A percentile compares a stretch with the other conserved stretches of the same genome.
Evolutionary conservation across 1,284 basidiomycete species (phyloP).

Genomic region (Irpex sp.): DNA sequence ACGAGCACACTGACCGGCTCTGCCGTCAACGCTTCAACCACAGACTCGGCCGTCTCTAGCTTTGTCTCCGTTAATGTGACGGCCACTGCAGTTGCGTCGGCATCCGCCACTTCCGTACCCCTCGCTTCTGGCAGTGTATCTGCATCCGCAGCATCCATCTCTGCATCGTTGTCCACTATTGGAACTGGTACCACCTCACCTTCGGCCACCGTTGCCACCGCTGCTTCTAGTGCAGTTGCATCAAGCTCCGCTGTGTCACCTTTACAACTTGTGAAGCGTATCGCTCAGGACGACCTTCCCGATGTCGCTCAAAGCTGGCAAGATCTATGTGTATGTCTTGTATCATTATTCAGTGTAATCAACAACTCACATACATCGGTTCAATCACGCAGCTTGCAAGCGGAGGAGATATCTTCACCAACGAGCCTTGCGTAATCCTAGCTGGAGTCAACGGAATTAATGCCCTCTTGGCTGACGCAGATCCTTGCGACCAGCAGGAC

Average conservation of each 20-base stretch:
- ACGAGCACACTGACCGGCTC: conserved; percentile 1
- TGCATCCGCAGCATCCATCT: background rate
- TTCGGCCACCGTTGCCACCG: background rate
- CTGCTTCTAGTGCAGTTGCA: background rate
- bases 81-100: background rate
- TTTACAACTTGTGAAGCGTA: conserved; percentile 16
- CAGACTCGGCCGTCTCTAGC: background rate
- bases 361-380: too few relatives aligned
- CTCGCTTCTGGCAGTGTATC: background rate
- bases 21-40: background rate
- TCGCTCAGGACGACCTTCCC: conserved; percentile 25
- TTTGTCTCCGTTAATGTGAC: background rate
- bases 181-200: background rate
- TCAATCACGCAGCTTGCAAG: conserved; percentile 20
- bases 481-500: conserved; percentile 45
- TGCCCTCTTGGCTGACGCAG: conserved; percentile 39
- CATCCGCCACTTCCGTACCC: background rate
- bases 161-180: background rate
- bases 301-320: conserved; percentile 28
- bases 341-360: background rate
- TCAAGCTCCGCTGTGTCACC: background rate
- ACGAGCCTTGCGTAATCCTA: conserved; percentile 37
- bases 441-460: conserved; percentile 37
- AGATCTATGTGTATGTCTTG: conserved; percentile 23
- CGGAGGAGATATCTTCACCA: conserved; percentile 36